These are phyloP conservation scores for Ophiostoma ips DNA, from an alignment of 2,329 filamentous ascomycete genomes.

Conservation along the genomic window DNA sequence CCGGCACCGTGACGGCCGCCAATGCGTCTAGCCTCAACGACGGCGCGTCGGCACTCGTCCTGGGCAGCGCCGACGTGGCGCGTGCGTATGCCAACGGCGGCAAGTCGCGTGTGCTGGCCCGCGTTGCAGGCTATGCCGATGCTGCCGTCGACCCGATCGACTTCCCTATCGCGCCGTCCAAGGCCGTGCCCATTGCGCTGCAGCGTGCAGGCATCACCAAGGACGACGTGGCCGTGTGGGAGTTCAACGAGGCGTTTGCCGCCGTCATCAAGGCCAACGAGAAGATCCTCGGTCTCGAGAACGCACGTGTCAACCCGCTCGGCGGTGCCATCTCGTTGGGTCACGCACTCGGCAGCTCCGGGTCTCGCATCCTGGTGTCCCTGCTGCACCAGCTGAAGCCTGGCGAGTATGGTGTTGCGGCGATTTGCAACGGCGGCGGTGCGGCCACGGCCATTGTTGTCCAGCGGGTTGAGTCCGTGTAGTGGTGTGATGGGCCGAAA, in stretches of 20 bases:
- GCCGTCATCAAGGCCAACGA: slow-evolving; percentile 90
- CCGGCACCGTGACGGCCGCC: slow-evolving; percentile 82
- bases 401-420: slow-evolving; percentile 87
- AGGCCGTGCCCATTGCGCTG: slow-evolving; percentile 82
- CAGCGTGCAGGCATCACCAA: slow-evolving; percentile 80
- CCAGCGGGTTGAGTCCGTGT: slow-evolving; percentile 57
- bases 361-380: slow-evolving; percentile 79
- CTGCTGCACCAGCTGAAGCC: slow-evolving; percentile 81
- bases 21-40: slow-evolving; percentile 94
- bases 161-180: slow-evolving; percentile 84
- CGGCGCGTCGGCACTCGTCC: slow-evolving; percentile 76
- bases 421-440: slow-evolving; percentile 94
- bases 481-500: neutral
- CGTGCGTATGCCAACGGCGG: slow-evolving; percentile 57
- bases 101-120: slow-evolving; percentile 65
- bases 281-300: slow-evolving; percentile 65
- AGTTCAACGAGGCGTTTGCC: slow-evolving; percentile 97
- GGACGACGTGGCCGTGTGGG: slow-evolving; percentile 87
- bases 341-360: slow-evolving; percentile 86
- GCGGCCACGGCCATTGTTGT: slow-evolving; percentile 86
- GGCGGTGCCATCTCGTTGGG: slow-evolving; percentile 87
- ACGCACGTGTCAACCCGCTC: slow-evolving; percentile 70
- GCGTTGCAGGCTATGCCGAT: slow-evolving; percentile 75
- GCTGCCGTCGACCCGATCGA: slow-evolving; percentile 84
- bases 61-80: slow-evolving; percentile 69